Conservation (phyloP, 345 rosid genomes). For the Murraya paniculata region DNA sequence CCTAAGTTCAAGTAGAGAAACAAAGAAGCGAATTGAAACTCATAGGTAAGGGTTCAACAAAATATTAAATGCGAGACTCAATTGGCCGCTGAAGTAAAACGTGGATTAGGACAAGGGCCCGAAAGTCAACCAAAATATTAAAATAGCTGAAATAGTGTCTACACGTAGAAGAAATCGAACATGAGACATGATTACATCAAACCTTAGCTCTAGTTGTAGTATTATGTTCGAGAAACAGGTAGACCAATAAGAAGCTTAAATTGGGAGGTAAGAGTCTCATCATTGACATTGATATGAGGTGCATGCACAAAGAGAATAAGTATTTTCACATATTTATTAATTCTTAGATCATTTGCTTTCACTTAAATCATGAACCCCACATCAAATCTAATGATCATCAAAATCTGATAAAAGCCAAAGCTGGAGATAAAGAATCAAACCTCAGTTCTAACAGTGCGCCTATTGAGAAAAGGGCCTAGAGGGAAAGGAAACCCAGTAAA, state of each 20-base stretch:
- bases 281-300: background rate
- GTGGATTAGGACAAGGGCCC: too few species aligned
- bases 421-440: slow-evolving; percentile 32
- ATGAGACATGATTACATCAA: too few species aligned
- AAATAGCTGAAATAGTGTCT: too few species aligned
- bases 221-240: too few species aligned
- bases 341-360: background rate
- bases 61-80: too few species aligned
- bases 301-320: background rate
- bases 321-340: background rate
- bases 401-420: background rate
- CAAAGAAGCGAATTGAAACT: background rate
- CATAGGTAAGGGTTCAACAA: too few species aligned
- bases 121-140: too few species aligned
- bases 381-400: background rate
- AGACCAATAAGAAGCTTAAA: too few species aligned
- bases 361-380: background rate
- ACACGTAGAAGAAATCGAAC: too few species aligned
- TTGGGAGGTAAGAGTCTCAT: too few species aligned
- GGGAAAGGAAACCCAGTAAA: slow-evolving; percentile 96
- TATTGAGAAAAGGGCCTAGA: slow-evolving; percentile 92
- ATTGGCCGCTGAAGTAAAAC: too few species aligned
- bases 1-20: background rate
- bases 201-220: too few species aligned
- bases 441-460: slow-evolving; percentile 86